Base-by-base conservation (phyloP, 1,284 basidiomycete genomes). In the Veloporphyrellus conicus region DNA sequence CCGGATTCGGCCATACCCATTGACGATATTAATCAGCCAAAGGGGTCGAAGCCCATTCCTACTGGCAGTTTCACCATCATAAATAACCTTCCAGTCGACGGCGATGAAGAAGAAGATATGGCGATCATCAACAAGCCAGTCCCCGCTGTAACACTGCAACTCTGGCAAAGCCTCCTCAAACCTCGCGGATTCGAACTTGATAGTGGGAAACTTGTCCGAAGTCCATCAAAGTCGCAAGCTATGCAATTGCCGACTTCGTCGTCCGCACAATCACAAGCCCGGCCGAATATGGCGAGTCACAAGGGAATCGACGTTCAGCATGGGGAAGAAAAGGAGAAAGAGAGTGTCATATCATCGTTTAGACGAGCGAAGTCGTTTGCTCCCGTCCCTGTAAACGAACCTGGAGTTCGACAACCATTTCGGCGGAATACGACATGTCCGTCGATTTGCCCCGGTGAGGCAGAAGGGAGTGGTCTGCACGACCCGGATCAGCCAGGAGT, bases 101-200 rank as follows among this genome's bases (percentile, higher is more conserved):
- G 31, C 2, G 47, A n/a, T n/a, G n/a, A 58, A 3, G 58, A 65
- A 42, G 74, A 76, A 29, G 82, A 82, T 47, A 80, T 81, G 54
- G 67, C 75, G 2, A 77, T 75, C 0, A 62, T 73, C 14, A 69
- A 78, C 2, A 78, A 74, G 43, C 79, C 80, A 16, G 66, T 80
- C 1, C 81, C 81, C 0, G 72, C 72, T 0, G 71, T 80, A 3
- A 82, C 81, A 6, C 70, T 84, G 19, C 76, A 79, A 48, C 71
- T 88, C 7, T 87, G 85, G 85, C 72, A 76, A 39, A 75, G 73
- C 52, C 75, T 88, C 15, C 73, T 88, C 31, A 75, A 77, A 48
- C 69, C 73, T 31, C 75, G 84, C 16, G 85, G 84, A 9, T 86
- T 81, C 61, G 74, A 78, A 49, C 64, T 85, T 38, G 66, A 73